phyloP scores from a whole-genome alignment of 805 yeast species.

The Saturnispora kantuleensis region DNA sequence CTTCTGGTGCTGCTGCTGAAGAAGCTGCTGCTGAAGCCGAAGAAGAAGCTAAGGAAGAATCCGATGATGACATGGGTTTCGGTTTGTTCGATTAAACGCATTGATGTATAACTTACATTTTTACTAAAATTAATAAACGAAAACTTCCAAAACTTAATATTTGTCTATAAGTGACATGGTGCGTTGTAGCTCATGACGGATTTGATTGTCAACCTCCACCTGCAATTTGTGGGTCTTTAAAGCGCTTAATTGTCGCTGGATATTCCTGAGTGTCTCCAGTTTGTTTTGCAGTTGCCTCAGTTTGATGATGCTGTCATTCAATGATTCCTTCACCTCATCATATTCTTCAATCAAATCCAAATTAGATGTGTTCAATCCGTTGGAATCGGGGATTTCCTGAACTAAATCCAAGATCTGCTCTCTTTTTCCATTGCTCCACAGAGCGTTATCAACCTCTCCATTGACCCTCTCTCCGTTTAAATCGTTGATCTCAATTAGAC shows the following conservation, averaged over 20 bases:
- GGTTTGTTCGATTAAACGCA: slow-evolving; percentile 30
- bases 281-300: slow-evolving; percentile 13
- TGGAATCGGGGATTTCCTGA: slow-evolving; percentile 24
- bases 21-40: slow-evolving; percentile 66
- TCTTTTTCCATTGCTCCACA: neutral
- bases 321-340: slow-evolving; percentile 12
- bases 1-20: slow-evolving; percentile 64
- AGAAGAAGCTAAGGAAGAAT: slow-evolving; percentile 47
- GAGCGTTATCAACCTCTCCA: slow-evolving; percentile 1
- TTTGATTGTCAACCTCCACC: neutral
- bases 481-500: slow-evolving; percentile 17
- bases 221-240: neutral
- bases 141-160: neutral
- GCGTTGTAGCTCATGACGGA: neutral
- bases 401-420: slow-evolving; percentile 19
- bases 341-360: slow-evolving; percentile 19
- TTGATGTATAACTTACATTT: neutral
- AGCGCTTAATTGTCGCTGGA: slow-evolving; percentile 3
- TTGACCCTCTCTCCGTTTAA: slow-evolving; percentile 17
- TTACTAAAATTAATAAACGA: neutral
- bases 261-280: slow-evolving; percentile 6
- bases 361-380: slow-evolving; percentile 15
- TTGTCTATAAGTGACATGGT: neutral
- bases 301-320: slow-evolving; percentile 14
- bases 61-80: slow-evolving; percentile 71